Conservation (phyloP, 495 filamentous ascomycete genomes). For the Mytilinidion resinicola region DNA sequence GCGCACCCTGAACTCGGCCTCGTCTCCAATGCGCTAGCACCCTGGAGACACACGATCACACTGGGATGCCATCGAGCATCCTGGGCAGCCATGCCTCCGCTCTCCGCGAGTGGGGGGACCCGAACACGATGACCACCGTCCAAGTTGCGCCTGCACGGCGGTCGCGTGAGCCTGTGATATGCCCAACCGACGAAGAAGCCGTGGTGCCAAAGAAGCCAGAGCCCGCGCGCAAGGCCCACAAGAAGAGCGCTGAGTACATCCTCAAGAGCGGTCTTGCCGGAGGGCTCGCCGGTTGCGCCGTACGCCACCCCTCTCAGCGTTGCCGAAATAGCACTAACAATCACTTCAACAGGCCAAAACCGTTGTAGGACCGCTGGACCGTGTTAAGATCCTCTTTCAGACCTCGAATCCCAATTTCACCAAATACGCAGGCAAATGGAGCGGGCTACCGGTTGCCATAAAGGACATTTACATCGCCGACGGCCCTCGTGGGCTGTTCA, state of each 20-base stretch:
- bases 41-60: not conserved
- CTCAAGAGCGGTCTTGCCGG: conserved; percentile 76
- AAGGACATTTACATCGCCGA: conserved; percentile 72
- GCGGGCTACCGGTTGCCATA: conserved; percentile 69
- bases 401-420: conserved; percentile 87
- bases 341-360: conserved; percentile 70
- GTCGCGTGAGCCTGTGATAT: conserved; percentile 26
- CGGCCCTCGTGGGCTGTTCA: conserved; percentile 70
- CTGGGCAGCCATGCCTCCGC: conserved; percentile 13
- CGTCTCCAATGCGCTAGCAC: not conserved
- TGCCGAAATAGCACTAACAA: not conserved
- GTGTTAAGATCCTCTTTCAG: conserved; percentile 98
- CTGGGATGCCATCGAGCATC: conserved; percentile 19
- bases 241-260: conserved; percentile 76
- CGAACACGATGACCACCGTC: conserved; percentile 19
- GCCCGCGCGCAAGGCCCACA: conserved; percentile 44
- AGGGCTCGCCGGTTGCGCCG: conserved; percentile 69
- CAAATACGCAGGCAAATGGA: conserved; percentile 85
- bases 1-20: no score
- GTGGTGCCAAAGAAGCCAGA: conserved; percentile 34
- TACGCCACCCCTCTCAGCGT: conserved; percentile 48
- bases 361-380: conserved; percentile 88
- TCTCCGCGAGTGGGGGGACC: conserved; percentile 6
- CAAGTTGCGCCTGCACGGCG: conserved; percentile 5
- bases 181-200: conserved; percentile 38